Conservation (phyloP, 192 early-diverging fungal genomes). For the Ambispora gerdemannii region DNA sequence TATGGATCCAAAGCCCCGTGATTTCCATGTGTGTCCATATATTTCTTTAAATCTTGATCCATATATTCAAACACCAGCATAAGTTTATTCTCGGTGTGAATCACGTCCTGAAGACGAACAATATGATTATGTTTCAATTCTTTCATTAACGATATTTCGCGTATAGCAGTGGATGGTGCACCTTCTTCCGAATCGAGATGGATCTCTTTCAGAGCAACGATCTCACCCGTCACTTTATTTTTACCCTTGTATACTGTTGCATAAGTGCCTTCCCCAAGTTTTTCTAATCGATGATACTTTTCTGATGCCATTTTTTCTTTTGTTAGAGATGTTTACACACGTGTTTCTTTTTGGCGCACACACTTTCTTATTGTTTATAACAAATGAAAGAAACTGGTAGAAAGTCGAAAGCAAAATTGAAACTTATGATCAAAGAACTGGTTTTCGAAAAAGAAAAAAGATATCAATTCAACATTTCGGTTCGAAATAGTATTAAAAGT, state of each 20-base stretch:
- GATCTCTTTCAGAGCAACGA: constrained; percentile 97
- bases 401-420: too few species aligned
- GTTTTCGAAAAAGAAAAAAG: too few species aligned
- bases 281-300: constrained; percentile 61
- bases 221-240: constrained; percentile 69
- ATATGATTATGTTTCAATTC: constrained; percentile 93
- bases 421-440: too few species aligned
- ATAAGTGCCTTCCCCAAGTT: constrained; percentile 97
- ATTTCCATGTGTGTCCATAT: constrained; percentile 74
- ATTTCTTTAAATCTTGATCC: constrained; percentile 85
- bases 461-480: too few species aligned
- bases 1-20: constrained; percentile 60
- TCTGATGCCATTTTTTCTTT: too few species aligned
- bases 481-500: too few species aligned
- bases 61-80: constrained; percentile 86
- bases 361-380: too few species aligned
- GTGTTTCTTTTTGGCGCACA: too few species aligned
- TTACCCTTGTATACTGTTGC: constrained; percentile 87
- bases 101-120: constrained; percentile 77
- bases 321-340: too few species aligned
- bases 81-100: constrained; percentile 81
- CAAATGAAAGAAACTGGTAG: too few species aligned
- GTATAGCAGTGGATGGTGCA: constrained; percentile 94
- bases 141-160: constrained; percentile 97
- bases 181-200: constrained; percentile 86